Percentiles rank a stretch among this genome's conserved stretches.
Evolutionary conservation across 2,329 filamentous ascomycete species (phyloP).

Genomic region (Paracoccidioides brasiliensis): DNA sequence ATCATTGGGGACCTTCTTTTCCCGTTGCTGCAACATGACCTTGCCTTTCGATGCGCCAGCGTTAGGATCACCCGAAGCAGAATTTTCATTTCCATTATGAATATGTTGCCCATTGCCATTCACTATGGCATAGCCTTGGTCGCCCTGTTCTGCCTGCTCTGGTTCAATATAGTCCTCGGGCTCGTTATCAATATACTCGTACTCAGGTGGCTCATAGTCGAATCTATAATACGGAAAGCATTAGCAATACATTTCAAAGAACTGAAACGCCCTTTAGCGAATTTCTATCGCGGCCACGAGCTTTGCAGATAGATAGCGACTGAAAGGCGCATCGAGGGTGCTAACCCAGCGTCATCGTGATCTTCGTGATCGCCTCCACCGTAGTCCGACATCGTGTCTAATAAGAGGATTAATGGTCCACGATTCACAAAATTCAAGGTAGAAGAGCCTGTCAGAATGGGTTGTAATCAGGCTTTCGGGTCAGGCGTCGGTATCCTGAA

Average conservation of each 20-base stretch:
- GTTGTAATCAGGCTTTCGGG: neutral
- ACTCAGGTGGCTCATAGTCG: slow-evolving; percentile 46
- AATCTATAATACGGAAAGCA: slow-evolving; percentile 18
- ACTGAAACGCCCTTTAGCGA: neutral
- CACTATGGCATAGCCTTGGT: slow-evolving; percentile 39
- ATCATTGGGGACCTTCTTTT: slow-evolving; percentile 84
- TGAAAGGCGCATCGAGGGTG: slow-evolving; percentile 6
- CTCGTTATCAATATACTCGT: slow-evolving; percentile 55
- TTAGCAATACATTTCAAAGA: neutral
- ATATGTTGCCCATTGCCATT: slow-evolving; percentile 40
- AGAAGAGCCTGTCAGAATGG: neutral
- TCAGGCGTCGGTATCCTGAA: neutral
- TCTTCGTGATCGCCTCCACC: slow-evolving; percentile 54
- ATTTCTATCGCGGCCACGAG: neutral
- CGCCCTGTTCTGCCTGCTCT: slow-evolving; percentile 42
- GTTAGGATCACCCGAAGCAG: slow-evolving; percentile 40
- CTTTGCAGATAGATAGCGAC: neutral
- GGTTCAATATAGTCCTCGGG: slow-evolving; percentile 45
- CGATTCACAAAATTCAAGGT: slow-evolving; percentile 5
- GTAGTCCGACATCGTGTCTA: slow-evolving; percentile 55
- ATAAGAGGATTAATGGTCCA: slow-evolving; percentile 5
- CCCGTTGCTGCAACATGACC: slow-evolving; percentile 44
- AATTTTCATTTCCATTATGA: slow-evolving; percentile 28
- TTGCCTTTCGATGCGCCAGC: slow-evolving; percentile 34
- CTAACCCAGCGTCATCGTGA: slow-evolving; percentile 46